Base-by-base conservation (phyloP, 805 yeast genomes). In the Cyberlindnera xylosilytica region DNA sequence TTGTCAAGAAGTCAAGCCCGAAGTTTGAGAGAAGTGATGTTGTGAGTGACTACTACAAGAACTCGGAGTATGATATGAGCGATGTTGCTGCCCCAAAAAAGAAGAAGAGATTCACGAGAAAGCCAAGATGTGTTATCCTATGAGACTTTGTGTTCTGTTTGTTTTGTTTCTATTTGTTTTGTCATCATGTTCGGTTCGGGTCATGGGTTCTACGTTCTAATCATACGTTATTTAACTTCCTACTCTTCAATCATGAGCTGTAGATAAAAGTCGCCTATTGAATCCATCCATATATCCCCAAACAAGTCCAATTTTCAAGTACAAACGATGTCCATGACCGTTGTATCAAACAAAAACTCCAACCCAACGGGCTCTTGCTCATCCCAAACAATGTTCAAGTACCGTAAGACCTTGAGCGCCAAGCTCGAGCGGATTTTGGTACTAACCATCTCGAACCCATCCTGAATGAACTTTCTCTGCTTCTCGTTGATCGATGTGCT, bases 331-430 rank as follows among this genome's bases (percentile, higher is more conserved):
- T 55, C 60, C 33, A 57, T 39, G 23, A 53, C 56, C 13, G 52
- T 50, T 1, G 58, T 50, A 36, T 55, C 60, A 31, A 57, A 57
- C 24, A 57, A 35, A 35, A 51, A 57, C 20, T 55, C 57, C 40
- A 57, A 42, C 8, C 56, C 58, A n/a, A 48, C 50, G 4, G 36
- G 42, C 1, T 26, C 39, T 12, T 45, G 56, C 13, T 54, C 58
- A 24, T 39, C 49, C 60, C 60, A 57, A 0, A 55, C 47, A 12
- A 51, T 50, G 20, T 52, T 49, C 24, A 56, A 36, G 31, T 56
- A 56, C 20, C 57, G 49, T 20, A 56, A 19, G 3, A 56, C 52
- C 24, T 56, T 54, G 23, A 47, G 38, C 12, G 52, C 49, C 19
- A 53, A 34, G 18, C 49, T 46, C 3, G 60, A 56, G 20, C 46